Percentiles rank a stretch among this genome's conserved stretches.
Evolutionary conservation across 495 filamentous ascomycete species (phyloP).

Genomic region (Corynascus novoguineensis): DNA sequence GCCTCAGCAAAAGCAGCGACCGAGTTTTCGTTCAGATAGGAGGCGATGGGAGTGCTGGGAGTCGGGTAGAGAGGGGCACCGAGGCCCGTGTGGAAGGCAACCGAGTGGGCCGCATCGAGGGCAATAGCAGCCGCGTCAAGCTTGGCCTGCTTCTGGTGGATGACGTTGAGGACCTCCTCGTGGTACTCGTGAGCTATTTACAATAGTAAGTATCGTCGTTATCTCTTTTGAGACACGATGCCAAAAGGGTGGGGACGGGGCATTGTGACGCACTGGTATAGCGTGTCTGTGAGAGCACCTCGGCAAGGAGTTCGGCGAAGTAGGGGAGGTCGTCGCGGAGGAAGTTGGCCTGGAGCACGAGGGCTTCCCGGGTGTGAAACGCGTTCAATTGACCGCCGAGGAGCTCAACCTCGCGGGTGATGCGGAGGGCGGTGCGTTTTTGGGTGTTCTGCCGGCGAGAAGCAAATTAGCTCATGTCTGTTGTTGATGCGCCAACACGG

Average conservation of each 20-base stretch:
- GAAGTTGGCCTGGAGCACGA: conserved; percentile 90
- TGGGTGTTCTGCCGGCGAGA: conserved; percentile 62
- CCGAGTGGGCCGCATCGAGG: conserved; percentile 74
- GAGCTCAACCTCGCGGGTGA: conserved; percentile 90
- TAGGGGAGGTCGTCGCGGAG: conserved; percentile 92
- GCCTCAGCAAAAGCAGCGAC: conserved; percentile 65
- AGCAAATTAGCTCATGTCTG: conserved; percentile 48
- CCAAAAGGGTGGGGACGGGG: not conserved
- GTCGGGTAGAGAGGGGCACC: conserved; percentile 68
- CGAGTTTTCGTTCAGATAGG: conserved; percentile 68
- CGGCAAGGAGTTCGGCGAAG: conserved; percentile 91
- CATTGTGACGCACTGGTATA: conserved; percentile 61
- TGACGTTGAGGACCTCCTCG: conserved; percentile 70
- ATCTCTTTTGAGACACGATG: not conserved
- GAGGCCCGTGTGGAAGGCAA: conserved; percentile 93
- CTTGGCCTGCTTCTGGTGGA: conserved; percentile 66
- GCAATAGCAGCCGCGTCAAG: conserved; percentile 67
- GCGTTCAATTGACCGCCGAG: conserved; percentile 79
- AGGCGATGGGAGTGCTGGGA: conserved; percentile 59
- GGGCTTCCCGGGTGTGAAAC: conserved; percentile 84
- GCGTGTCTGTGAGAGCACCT: conserved; percentile 81
- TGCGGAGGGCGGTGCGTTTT: conserved; percentile 80
- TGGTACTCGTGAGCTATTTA: conserved; percentile 73
- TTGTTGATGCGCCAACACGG: not conserved
- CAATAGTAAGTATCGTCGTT: not conserved